These are phyloP conservation scores for Paecilomyces dactylethromorphus DNA, from an alignment of 2,329 filamentous ascomycete species.

Conservation along the genomic window DNA sequence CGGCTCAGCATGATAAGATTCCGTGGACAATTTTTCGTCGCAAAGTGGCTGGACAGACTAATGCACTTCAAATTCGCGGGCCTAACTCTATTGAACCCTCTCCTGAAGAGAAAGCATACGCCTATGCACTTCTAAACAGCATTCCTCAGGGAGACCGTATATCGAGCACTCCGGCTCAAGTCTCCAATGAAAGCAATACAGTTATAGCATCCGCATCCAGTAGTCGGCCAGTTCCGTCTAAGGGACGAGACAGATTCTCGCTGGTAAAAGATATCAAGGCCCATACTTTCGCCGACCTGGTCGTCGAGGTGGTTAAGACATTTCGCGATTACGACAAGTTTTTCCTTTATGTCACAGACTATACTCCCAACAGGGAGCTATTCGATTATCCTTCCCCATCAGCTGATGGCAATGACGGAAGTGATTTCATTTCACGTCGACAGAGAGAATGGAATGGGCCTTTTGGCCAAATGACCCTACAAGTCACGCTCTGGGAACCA, in stretches of 20 bases:
- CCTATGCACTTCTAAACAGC: constrained; percentile 19
- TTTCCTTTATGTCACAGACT: constrained; percentile 74
- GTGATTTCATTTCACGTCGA: constrained; percentile 39
- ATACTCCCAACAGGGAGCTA: constrained; percentile 64
- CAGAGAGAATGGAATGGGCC: constrained; percentile 62
- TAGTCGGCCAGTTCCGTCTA: not conserved
- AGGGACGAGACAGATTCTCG: constrained; percentile 46
- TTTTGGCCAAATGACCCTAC: constrained; percentile 63
- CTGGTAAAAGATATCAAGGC: constrained; percentile 58
- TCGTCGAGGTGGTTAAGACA: constrained; percentile 63
- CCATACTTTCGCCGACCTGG: constrained; percentile 58
- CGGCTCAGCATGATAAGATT: constrained; percentile 17
- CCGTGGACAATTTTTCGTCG: constrained; percentile 30
- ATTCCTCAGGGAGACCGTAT: not conserved
- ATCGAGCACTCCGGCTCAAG: not conserved
- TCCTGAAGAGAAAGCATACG: constrained; percentile 22
- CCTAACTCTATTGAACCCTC: constrained; percentile 19
- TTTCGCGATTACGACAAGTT: constrained; percentile 43
- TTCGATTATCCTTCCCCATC: constrained; percentile 45
- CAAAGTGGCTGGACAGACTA: constrained; percentile 13
- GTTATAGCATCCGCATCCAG: not conserved
- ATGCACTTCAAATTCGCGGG: constrained; percentile 17
- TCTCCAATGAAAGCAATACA: not conserved
- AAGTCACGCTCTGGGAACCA: constrained; percentile 63
- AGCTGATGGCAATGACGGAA: constrained; percentile 36